Evolutionary conservation across 1,284 basidiomycete species (phyloP), one percentile per base, ranked within the genome.

Genomic region (Puccinia coronata): DNA sequence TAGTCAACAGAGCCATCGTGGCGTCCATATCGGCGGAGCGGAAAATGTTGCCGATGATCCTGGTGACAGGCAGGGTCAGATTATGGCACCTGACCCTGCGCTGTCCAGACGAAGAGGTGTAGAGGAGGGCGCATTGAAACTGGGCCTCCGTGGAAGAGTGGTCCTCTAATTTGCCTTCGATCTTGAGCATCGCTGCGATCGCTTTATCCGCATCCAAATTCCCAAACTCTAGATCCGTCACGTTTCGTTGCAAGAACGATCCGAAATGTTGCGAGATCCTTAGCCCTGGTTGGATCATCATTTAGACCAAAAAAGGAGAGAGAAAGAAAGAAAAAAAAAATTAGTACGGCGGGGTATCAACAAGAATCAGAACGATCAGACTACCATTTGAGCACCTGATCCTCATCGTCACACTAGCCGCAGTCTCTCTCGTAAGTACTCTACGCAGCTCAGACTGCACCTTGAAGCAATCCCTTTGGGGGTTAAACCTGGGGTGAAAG

Each of bases 1-100:
- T 93, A 51, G 92, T 88, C 83, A 94, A 87, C 85, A 92, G 89
- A 43, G 91, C 90, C 14, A 96, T 89, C 0, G 92, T 90, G 2
- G 92, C 90, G 84, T 99, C 96, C 88, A 96, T 89, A 87, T 99
- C 97, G 34, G 95, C 95, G 86, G 89, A 94, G 76, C 93, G 90
- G 88, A 96, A 99, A 6, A 99, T 92, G 85, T 94, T 97, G 23
- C 92, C 94, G 16, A 96, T 93, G 81, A 98, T 87, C 69, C 91
- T 90, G 1, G 92, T 92, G 0, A 95, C 91, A 41, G 92, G 92
- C 73, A 98, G 86, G 0, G 92, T 92, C 28, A 98, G 87, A 85
- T 99, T 99, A 85, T 92, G 90, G 63, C 91, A 90, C 76, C 97
- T 89, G 49, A 98, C 96, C 82, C 95, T 89, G 39, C 97, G 89